Conservation (phyloP, 805 yeast species). For the Candida endomychidarum region DNA sequence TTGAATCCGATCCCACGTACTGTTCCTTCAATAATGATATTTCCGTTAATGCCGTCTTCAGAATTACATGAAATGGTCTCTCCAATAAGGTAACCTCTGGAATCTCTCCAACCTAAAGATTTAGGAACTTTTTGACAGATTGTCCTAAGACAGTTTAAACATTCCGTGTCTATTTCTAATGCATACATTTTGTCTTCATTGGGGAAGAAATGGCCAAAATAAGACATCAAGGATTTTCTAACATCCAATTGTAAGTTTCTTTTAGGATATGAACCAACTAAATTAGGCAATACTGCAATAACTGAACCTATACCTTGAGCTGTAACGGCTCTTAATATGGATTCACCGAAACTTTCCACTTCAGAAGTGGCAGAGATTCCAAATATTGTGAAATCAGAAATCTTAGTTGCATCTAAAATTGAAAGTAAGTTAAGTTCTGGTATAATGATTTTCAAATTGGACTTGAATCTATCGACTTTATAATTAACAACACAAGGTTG, state of each 20-base stretch:
- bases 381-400: conserved; percentile 85
- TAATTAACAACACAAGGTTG: conserved; percentile 54
- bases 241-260: conserved; percentile 72
- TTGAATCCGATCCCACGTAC: conserved; percentile 86
- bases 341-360: conserved; percentile 85
- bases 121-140: conserved; percentile 87
- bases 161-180: conserved; percentile 66
- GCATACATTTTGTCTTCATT: conserved; percentile 74
- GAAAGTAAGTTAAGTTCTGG: conserved; percentile 69
- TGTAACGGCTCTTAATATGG: conserved; percentile 81
- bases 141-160: conserved; percentile 68
- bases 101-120: conserved; percentile 86
- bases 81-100: conserved; percentile 84
- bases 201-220: conserved; percentile 50
- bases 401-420: conserved; percentile 81
- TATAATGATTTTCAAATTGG: conserved; percentile 68
- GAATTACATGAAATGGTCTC: conserved; percentile 52
- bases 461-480: conserved; percentile 64
- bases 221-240: conserved; percentile 43
- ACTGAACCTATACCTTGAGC: conserved; percentile 89
- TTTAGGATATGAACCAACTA: conserved; percentile 65
- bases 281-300: conserved; percentile 74
- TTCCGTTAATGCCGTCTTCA: conserved; percentile 20
- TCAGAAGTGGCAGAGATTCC: conserved; percentile 87
- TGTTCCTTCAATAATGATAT: conserved; percentile 67